Conservation (phyloP, 208 protist genomes). For the Crithidia sp. region DNA sequence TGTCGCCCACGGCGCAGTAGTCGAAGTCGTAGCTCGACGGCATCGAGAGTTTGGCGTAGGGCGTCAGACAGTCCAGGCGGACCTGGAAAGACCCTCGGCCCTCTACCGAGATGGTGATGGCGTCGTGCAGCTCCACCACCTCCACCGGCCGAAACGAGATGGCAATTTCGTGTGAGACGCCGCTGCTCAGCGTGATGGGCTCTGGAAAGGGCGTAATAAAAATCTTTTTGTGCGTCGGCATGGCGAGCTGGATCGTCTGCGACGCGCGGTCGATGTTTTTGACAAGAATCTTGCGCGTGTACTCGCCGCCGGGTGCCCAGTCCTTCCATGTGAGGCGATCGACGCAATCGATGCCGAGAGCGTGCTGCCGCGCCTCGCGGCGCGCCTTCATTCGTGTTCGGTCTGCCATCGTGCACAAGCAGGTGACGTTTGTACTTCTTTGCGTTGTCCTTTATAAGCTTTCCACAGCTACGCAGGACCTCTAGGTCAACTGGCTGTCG, state of each 20-base stretch:
- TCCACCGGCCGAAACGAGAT: conserved; percentile 81
- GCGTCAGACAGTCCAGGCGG: conserved; percentile 78
- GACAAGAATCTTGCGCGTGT: conserved; percentile 85
- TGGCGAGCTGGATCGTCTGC: conserved; percentile 81
- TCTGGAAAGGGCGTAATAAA: conserved; percentile 92
- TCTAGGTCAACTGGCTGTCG: no score
- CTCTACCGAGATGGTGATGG: conserved; percentile 79
- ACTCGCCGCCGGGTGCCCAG: conserved; percentile 88
- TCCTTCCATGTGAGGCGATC: conserved; percentile 84
- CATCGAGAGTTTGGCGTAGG: conserved; percentile 63
- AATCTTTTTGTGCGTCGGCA: conserved; percentile 68
- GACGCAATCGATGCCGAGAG: conserved; percentile 84
- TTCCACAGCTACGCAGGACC: no score
- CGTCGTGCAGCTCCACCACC: conserved; percentile 77
- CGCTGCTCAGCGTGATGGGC: conserved; percentile 76
- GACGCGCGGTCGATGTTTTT: conserved; percentile 80
- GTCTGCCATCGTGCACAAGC: background rate
- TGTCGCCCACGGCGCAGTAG: conserved; percentile 76
- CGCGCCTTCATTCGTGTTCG: conserved; percentile 22
- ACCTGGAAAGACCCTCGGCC: conserved; percentile 83
- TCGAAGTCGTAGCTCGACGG: conserved; percentile 86
- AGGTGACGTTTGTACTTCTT: background rate
- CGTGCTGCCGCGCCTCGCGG: conserved; percentile 64
- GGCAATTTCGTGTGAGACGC: conserved; percentile 77
- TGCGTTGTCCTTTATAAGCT: no score